Conservation (phyloP, 495 filamentous ascomycete genomes). For the Aspergillus incahuasiensis region DNA sequence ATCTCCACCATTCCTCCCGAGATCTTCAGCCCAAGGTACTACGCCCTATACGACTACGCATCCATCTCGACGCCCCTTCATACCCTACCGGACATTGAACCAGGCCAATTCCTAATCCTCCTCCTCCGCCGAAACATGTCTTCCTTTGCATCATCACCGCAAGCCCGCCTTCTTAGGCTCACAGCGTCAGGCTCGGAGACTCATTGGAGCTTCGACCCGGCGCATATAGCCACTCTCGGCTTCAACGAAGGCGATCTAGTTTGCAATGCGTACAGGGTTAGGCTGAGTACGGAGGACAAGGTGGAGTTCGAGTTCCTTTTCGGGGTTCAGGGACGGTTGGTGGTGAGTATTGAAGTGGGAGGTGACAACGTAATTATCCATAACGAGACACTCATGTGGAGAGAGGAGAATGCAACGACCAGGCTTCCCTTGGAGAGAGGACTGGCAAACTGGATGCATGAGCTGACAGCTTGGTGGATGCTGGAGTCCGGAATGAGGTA, state of each 20-base stretch:
- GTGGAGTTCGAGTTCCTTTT: constrained; percentile 36
- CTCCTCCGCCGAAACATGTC: constrained; percentile 36
- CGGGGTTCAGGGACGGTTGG: constrained; percentile 24
- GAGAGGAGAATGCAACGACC: constrained; percentile 12
- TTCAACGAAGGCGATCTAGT: constrained; percentile 32
- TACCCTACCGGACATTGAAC: constrained; percentile 16
- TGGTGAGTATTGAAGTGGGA: constrained; percentile 20
- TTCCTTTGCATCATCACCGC: constrained; percentile 28
- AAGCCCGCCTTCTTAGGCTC: constrained; percentile 25
- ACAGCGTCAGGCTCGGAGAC: neutral
- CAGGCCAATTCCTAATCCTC: constrained; percentile 21
- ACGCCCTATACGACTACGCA: constrained; percentile 23
- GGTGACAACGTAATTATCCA: constrained; percentile 23
- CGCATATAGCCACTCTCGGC: constrained; percentile 24
- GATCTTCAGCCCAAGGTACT: constrained; percentile 20
- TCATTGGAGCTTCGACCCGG: constrained; percentile 21
- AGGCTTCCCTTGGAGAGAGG: constrained; percentile 30
- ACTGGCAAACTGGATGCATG: constrained; percentile 29
- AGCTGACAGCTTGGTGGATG: constrained; percentile 38
- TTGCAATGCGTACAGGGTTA: constrained; percentile 31
- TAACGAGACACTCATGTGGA: constrained; percentile 38
- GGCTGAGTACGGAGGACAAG: constrained; percentile 19
- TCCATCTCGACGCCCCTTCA: constrained; percentile 20
- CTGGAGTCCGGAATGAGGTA: constrained; percentile 36
- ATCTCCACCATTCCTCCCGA: constrained; percentile 24